Evolutionary conservation across 1,139 yeast genomes (phyloP).

Genomic region (Yamadazyma triangularis): DNA sequence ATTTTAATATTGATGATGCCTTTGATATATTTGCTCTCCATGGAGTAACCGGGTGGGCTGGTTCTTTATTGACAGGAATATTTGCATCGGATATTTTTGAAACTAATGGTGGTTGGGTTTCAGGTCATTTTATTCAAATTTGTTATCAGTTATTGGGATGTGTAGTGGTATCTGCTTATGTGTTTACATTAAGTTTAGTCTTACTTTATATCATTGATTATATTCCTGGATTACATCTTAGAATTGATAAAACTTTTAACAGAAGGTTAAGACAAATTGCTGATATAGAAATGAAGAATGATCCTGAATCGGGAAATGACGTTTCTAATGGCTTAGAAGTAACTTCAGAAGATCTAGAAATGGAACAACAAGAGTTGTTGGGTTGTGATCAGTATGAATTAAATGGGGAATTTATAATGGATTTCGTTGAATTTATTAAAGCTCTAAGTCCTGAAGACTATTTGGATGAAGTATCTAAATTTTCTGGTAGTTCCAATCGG

Average conservation of each 20-base stretch:
- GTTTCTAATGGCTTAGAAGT: too few species aligned
- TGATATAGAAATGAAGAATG: slow-evolving; percentile 9
- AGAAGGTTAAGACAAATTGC: slow-evolving; percentile 19
- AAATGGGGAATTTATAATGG: slow-evolving; percentile 48
- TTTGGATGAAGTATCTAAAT: slow-evolving; percentile 16
- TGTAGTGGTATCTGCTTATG: slow-evolving; percentile 37
- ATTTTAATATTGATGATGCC: slow-evolving; percentile 38
- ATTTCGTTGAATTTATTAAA: slow-evolving; percentile 44
- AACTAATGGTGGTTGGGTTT: slow-evolving; percentile 46
- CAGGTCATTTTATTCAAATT: slow-evolving; percentile 44
- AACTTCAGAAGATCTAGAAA: slow-evolving; percentile 8
- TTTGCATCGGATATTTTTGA: slow-evolving; percentile 32
- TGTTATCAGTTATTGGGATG: slow-evolving; percentile 46
- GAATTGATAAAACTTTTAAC: slow-evolving; percentile 42
- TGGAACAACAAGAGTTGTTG: slow-evolving; percentile 35
- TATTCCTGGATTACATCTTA: slow-evolving; percentile 44
- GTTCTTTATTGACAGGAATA: slow-evolving; percentile 40
- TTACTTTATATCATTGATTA: slow-evolving; percentile 39
- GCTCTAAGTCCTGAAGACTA: slow-evolving; percentile 41
- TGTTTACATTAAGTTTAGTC: slow-evolving; percentile 30
- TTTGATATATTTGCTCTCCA: slow-evolving; percentile 45
- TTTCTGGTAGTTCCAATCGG: not conserved
- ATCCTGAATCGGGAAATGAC: slow-evolving; percentile 4
- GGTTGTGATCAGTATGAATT: slow-evolving; percentile 52
- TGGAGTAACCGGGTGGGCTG: slow-evolving; percentile 42